Base-by-base conservation (phyloP, 805 yeast species). In the Kodamaea leandrae region DNA sequence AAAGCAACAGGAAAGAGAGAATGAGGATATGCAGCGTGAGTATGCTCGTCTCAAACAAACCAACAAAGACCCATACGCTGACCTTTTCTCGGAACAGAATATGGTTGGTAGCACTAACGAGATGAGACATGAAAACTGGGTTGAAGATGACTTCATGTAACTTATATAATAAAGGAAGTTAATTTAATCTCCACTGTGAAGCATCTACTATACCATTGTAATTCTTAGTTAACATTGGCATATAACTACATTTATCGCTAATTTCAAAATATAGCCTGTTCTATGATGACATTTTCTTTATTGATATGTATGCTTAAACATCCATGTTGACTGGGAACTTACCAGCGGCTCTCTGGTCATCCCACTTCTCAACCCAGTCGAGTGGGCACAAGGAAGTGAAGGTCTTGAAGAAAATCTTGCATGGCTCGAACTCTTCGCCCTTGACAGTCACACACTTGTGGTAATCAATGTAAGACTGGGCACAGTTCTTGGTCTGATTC, bases 371-470 rank as follows among this genome's bases (percentile, higher is more conserved):
- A 51, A 82, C 76, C 95, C 95, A 86, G 54, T 82, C 84, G 43
- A 77, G 73, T 45, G 95, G 95, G 64, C 95, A 86, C 60, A 86
- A 74, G 17, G 96, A 79, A 56, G 84, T 79, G 78, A 78, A 93
- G 43, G 97, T 87, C 70, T 80, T 84, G 82, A 80, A 86, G 76
- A 93, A 93, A 57, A 86, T 90, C 72, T 89, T 78, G 72, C 99
- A 93, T 61, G 98, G 98, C 58, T 90, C 96, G 63, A 93, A 93
- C 48, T 90, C 98, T 73, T 91, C 97, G 63, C 99, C 99, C 75
- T 91, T 91, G 53, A 90, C 88, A 60, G 82, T 85, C 64, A 93
- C 80, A 77, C 99, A 93, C 71, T 89, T 90, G 83, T 86, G 93
- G 82, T 91, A 93, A 72, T 93, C 99, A 60, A 93, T 88, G 75